Evolutionary conservation across 2,329 filamentous ascomycete species (phyloP), one percentile per base, ranked within the genome.

Genomic region (Paramyrothecium roridum): DNA sequence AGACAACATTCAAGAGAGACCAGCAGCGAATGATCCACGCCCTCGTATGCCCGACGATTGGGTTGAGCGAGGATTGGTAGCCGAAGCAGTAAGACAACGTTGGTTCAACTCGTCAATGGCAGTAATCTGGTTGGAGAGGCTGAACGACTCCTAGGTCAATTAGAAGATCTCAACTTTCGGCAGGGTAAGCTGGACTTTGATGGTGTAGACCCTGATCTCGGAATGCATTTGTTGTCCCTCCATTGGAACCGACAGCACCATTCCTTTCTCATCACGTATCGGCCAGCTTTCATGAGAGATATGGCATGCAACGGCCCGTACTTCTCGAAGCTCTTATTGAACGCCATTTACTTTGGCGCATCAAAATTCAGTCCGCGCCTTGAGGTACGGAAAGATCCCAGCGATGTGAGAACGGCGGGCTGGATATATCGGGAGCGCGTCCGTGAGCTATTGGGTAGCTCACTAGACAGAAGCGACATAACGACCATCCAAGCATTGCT

Each of bases 321-420:
- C 62, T 85, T 82, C 57, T 84, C 82, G 1, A 78, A 82, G 48
- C 68, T 81, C 2, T 70, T 85, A 1, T 68, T 85, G 2, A 83
- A 84, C 58, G 80, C 81, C 1, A 78, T 85, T 1, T 74, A 79
- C 52, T 77, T 7, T 72, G 73, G 53, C 59, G 78, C 0, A 8
- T 51, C 49, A 3, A 80, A 81, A 53, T 80, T 78, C 57, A 78
- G 74, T 47, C 71, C 73, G 2, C 69, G 77, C 0, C 67, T 70
- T 1, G 75, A 80, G 47, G 70, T 81, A 0, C 75, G 78, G 1
- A 70, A 70, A 17, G 75, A 79, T 46, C 68, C 73, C 0, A 65
- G 73, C 10, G 79, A 83, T 60, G 74, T 69, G 0, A 68, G 75
- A 1, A 81, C 76, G 1, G 75, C 78, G 2, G 79, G 79, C 3